Percentiles rank a stretch among this genome's conserved stretches.
These are phyloP conservation scores for Tetradesmus lagerheimii DNA, from an alignment of 139 green algal genomes.

Conservation along the genomic window DNA sequence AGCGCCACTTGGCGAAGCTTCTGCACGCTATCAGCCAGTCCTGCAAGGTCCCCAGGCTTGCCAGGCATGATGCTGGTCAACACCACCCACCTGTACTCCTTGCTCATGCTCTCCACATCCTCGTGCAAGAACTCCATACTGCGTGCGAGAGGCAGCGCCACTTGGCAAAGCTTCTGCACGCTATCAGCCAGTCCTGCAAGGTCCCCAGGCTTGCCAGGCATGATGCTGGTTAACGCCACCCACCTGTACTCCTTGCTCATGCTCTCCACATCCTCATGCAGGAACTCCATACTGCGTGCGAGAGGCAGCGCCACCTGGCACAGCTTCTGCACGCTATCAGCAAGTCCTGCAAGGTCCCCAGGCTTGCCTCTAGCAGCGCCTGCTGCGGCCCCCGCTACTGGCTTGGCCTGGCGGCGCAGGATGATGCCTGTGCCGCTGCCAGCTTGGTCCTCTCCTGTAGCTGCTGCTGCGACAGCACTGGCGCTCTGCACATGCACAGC, in stretches of 20 bases:
- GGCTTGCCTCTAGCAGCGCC: slow-evolving; percentile 34
- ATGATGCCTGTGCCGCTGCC: slow-evolving; percentile 61
- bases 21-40: slow-evolving; percentile 71
- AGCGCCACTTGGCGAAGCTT: slow-evolving; percentile 73
- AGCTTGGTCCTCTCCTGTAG: not conserved
- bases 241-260: slow-evolving; percentile 63
- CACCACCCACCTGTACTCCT: slow-evolving; percentile 53
- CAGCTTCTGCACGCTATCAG: slow-evolving; percentile 74
- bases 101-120: slow-evolving; percentile 58
- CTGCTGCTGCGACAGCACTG: slow-evolving; percentile 27
- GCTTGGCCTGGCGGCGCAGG: slow-evolving; percentile 56
- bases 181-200: slow-evolving; percentile 55
- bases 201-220: slow-evolving; percentile 58
- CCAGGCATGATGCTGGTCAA: too few relatives aligned
- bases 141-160: slow-evolving; percentile 73
- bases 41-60: slow-evolving; percentile 53
- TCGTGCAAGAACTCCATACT: slow-evolving; percentile 78
- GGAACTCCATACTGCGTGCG: slow-evolving; percentile 76
- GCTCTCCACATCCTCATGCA: slow-evolving; percentile 65
- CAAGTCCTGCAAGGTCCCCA: slow-evolving; percentile 59
- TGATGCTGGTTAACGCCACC: too few relatives aligned
- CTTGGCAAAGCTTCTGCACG: slow-evolving; percentile 79
- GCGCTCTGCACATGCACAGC: slow-evolving; percentile 28
- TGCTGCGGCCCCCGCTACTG: not conserved
- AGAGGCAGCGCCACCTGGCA: slow-evolving; percentile 76